Percentiles rank a stretch among this genome's conserved stretches.
These are phyloP conservation scores for Neoarthrinium moseri DNA, from an alignment of 2,329 filamentous ascomycete genomes.

Conservation along the genomic window DNA sequence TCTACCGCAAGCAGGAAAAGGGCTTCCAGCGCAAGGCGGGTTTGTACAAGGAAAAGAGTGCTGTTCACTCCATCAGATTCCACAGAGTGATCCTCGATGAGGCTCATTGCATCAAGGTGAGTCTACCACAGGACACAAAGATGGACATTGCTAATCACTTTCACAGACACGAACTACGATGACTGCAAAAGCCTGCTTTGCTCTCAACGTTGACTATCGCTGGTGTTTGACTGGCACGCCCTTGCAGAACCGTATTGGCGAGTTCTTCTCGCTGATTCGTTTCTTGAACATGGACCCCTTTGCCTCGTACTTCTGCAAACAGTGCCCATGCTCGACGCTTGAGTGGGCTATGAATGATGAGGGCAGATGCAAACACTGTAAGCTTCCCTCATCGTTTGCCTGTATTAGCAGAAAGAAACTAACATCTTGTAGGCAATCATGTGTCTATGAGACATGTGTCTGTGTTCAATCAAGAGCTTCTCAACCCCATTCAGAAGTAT, in stretches of 20 bases:
- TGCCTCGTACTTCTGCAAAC: constrained; percentile 90
- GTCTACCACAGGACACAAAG: constrained; percentile 18
- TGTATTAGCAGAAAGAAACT: constrained; percentile 12
- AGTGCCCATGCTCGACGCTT: constrained; percentile 74
- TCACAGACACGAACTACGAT: constrained; percentile 73
- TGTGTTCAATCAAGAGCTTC: constrained; percentile 90
- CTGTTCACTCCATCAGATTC: constrained; percentile 83
- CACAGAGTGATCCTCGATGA: constrained; percentile 94
- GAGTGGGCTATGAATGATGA: constrained; percentile 80
- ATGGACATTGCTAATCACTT: constrained; percentile 8
- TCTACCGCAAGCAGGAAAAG: constrained; percentile 89
- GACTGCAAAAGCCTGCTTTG: constrained; percentile 93
- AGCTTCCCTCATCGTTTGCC: constrained; percentile 36
- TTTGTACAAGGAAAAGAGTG: constrained; percentile 74
- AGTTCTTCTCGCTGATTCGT: constrained; percentile 91
- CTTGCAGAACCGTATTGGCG: constrained; percentile 93
- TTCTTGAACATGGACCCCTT: constrained; percentile 90
- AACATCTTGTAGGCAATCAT: constrained; percentile 21
- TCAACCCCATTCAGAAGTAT: constrained; percentile 74
- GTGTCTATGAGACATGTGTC: constrained; percentile 58
- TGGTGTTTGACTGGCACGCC: constrained; percentile 97
- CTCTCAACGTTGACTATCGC: constrained; percentile 81
- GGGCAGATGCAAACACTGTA: constrained; percentile 69
- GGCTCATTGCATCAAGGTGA: constrained; percentile 86
- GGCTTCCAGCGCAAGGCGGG: constrained; percentile 81